These are phyloP conservation scores for Amylostereum areolatum DNA, from an alignment of 1,284 basidiomycete species.

Conservation along the genomic window DNA sequence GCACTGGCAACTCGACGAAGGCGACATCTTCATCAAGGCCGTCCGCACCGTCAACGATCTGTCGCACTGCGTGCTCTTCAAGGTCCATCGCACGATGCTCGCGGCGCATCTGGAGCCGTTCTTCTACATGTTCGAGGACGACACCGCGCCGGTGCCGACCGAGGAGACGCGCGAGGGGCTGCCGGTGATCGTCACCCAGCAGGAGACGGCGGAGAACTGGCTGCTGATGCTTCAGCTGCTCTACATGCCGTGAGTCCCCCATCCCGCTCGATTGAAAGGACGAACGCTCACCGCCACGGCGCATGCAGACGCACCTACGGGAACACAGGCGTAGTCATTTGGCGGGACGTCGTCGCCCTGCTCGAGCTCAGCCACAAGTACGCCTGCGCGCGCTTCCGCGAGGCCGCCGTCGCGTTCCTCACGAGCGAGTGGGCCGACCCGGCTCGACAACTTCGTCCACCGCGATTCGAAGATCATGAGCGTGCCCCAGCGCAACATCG, in stretches of 20 bases:
- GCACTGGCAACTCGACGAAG: too few species aligned
- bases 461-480: background rate
- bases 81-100: background rate
- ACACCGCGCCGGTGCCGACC: background rate
- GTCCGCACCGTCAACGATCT: background rate
- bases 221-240: background rate
- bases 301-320: background rate
- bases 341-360: background rate
- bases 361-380: slow-evolving; percentile 1
- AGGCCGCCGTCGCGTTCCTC: background rate
- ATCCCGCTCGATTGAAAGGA: background rate
- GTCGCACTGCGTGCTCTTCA: background rate
- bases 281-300: background rate
- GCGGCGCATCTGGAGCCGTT: background rate
- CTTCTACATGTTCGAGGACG: background rate
- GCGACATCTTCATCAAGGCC: too few species aligned
- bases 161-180: background rate
- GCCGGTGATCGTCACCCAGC: background rate
- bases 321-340: background rate
- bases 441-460: background rate
- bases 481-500: background rate
- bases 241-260: slow-evolving; percentile 2
- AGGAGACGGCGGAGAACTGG: slow-evolving; percentile 1
- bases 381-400: background rate
- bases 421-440: background rate